These are phyloP conservation scores for Candida silvicultrix DNA, from an alignment of 805 yeast species.

Conservation along the genomic window DNA sequence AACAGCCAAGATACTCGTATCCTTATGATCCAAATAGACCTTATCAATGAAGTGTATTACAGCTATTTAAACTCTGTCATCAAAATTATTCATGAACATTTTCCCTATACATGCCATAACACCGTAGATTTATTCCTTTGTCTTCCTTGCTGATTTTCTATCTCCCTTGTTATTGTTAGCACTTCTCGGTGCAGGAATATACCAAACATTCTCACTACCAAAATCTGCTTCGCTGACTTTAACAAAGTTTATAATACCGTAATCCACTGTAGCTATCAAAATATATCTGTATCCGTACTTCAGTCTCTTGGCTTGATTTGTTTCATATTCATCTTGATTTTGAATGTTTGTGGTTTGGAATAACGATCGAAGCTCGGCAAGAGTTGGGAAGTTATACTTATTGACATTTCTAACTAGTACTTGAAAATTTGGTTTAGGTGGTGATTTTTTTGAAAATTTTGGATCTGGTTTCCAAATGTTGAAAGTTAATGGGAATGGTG, in stretches of 20 bases:
- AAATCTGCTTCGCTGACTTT: constrained; percentile 26
- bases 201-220: constrained; percentile 6
- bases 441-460: constrained; percentile 60
- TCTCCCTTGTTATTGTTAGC: background rate
- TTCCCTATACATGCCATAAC: too few relatives aligned
- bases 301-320: constrained; percentile 32
- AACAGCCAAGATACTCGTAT: constrained; percentile 8
- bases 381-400: constrained; percentile 38
- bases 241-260: constrained; percentile 69
- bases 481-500: constrained; percentile 35
- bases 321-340: constrained; percentile 14
- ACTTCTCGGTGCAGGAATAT: constrained; percentile 2
- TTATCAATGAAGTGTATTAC: constrained; percentile 1
- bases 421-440: constrained; percentile 72
- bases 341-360: constrained; percentile 25
- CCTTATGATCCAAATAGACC: constrained; percentile 21
- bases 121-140: background rate
- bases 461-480: constrained; percentile 84
- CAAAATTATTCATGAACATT: too few relatives aligned
- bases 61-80: background rate
- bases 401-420: constrained; percentile 50
- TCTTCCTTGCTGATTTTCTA: background rate
- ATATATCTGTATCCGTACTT: constrained; percentile 46
- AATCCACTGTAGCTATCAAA: constrained; percentile 63
- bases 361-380: constrained; percentile 32